phyloP scores from a whole-genome alignment of 2,329 filamentous ascomycete genomes.

The Penicillium sp. region DNA sequence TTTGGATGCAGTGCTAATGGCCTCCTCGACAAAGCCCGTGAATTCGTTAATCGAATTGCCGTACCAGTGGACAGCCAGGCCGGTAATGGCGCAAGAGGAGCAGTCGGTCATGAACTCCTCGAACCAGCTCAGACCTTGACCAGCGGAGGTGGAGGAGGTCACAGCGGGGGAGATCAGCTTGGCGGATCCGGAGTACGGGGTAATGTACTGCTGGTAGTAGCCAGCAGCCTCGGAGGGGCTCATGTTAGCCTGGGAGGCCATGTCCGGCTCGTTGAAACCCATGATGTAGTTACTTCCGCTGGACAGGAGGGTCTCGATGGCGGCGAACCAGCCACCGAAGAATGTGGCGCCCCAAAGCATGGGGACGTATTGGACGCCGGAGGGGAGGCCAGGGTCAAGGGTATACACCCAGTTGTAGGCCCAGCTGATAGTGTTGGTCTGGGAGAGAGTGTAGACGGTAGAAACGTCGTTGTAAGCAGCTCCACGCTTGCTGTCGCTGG shows the following conservation, averaged over 20 bases:
- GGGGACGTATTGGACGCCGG: conserved; percentile 44
- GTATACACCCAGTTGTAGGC: conserved; percentile 48
- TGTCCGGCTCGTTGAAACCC: conserved; percentile 50
- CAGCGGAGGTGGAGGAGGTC: conserved; percentile 36
- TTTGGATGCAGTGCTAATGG: conserved; percentile 34
- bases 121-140: conserved; percentile 44
- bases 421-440: conserved; percentile 37
- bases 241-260: conserved; percentile 38
- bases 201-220: conserved; percentile 41
- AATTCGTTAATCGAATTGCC: conserved; percentile 35
- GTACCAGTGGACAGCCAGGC: conserved; percentile 50
- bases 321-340: conserved; percentile 37
- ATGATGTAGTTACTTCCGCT: conserved; percentile 39
- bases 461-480: conserved; percentile 44
- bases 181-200: conserved; percentile 37
- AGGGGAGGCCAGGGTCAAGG: conserved; percentile 30
- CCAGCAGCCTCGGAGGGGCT: conserved; percentile 35
- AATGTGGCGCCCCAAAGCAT: conserved; percentile 47
- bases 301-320: conserved; percentile 34
- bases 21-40: conserved; percentile 38
- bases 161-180: conserved; percentile 43
- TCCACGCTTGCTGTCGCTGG: conserved; percentile 32
- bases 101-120: conserved; percentile 41
- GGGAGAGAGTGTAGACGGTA: conserved; percentile 35
- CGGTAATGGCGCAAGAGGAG: conserved; percentile 40